Base-by-base conservation (phyloP, 768 basidiomycete species). In the Cystobasidium tubakii region DNA sequence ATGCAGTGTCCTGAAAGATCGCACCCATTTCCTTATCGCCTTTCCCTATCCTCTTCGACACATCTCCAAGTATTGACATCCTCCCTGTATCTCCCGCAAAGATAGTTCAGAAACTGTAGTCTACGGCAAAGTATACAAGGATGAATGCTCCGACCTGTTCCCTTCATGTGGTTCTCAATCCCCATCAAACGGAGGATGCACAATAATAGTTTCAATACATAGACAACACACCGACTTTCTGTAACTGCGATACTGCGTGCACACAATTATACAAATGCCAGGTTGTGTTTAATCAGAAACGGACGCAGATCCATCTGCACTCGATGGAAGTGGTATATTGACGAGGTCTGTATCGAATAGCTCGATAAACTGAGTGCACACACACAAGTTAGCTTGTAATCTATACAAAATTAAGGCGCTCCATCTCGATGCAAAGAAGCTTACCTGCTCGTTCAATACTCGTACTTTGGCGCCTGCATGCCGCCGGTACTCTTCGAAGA, bases 321-420 rank as follows among this genome's bases (percentile, higher is more conserved):
- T 19, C 4, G 66, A 36, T 12, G 46, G 66, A 15, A 46, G 3
- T 4, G 71, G 71, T 42, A 80, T 76, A 0, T 79, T 75, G 15
- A 81, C 80, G 53, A 81, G 70, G 76, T 81, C 81, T 62, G 79
- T 80, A 70, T 81, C 81, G 63, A 83, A 83, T 17, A 82, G 78
- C 77, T 83, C 82, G 72, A 83, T 82, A 72, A 83, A 83, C 81
- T 82, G 53, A 10, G 6, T 12, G 10, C 21, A 12, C 1, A 42
- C 21, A 2, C n/a, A 29, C 25, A 27, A 50, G 36, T 53, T 34
- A 36, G 25, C 12, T 43, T 66, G 64, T 9, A 27, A 44, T 31
- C 39, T 0, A 6, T 39, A 39, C 39, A 39, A 39, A 39, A 39
- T 6, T 39, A 6, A 6, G 39, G 39, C 39, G 15, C 39, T 6